phyloP scores from a whole-genome alignment of 148 eudicot species.

The Rhododendron ovatum region DNA sequence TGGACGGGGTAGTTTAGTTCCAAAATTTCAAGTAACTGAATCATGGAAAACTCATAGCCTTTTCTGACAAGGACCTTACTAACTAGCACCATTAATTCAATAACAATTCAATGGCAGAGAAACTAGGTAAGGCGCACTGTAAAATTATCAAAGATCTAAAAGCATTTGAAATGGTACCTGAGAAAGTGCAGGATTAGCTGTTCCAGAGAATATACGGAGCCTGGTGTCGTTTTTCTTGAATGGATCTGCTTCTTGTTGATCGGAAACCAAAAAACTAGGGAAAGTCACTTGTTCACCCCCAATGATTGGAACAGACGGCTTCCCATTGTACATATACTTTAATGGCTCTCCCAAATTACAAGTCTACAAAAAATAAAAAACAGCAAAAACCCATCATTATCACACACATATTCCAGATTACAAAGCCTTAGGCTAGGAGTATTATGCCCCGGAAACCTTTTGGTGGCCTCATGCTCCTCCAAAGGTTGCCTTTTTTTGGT shows the following conservation, averaged over 20 bases:
- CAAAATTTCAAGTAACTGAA: not conserved
- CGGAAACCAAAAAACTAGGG: constrained; percentile 51
- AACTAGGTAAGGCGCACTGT: not conserved
- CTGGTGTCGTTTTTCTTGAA: constrained; percentile 38
- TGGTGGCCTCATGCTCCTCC: not conserved
- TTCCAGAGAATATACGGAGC: constrained; percentile 83
- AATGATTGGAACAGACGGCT: constrained; percentile 21
- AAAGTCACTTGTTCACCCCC: constrained; percentile 34
- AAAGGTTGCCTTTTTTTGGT: not conserved
- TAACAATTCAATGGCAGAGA: not conserved
- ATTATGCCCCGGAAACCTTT: not conserved
- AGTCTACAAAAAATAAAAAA: constrained; percentile 30
- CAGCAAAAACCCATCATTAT: not conserved
- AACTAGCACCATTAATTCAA: not conserved
- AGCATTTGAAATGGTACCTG: constrained; percentile 44
- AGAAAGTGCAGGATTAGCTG: constrained; percentile 80
- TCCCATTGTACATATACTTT: constrained; percentile 62
- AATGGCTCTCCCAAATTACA: constrained; percentile 60
- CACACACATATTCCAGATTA: not conserved
- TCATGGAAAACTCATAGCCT: not conserved
- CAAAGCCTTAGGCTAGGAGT: not conserved
- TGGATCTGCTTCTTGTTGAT: constrained; percentile 19
- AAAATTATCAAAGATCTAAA: not conserved
- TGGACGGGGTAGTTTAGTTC: not conserved
- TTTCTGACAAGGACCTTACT: not conserved